A percentile compares a stretch with the other conserved stretches of the same genome.
These are phyloP conservation scores for Camelina neglecta DNA, from an alignment of 345 rosid species.

Conservation along the genomic window DNA sequence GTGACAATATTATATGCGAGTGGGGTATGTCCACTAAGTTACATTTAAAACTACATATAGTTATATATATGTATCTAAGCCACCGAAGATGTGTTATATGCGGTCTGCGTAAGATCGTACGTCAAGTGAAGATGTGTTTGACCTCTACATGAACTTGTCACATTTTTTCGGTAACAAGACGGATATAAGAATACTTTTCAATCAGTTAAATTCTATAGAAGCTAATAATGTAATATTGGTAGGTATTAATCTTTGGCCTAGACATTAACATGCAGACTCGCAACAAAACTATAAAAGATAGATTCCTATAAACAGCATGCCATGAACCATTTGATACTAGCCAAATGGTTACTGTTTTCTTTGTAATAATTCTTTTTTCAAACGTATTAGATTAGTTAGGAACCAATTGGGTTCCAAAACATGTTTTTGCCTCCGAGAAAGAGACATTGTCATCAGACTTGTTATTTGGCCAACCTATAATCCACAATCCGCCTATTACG, in stretches of 20 bases:
- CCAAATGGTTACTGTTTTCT: not conserved
- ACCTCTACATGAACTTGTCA: constrained; percentile 37
- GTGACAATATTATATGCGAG: constrained; percentile 60
- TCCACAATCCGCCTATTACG: not conserved
- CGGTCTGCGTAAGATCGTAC: constrained; percentile 48
- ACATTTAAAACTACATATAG: constrained; percentile 45
- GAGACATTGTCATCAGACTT: constrained; percentile 1
- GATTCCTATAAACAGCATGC: not conserved
- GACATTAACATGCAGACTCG: not conserved
- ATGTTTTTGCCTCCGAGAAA: not conserved
- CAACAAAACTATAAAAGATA: not conserved
- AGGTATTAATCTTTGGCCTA: not conserved
- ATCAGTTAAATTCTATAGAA: not conserved
- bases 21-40: constrained; percentile 64
- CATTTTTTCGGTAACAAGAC: constrained; percentile 1
- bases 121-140: constrained; percentile 41
- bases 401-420: not conserved
- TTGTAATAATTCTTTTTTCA: not conserved
- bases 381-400: not conserved
- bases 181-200: not conserved
- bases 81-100: constrained; percentile 40
- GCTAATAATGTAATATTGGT: not conserved
- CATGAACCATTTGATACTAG: not conserved
- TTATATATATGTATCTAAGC: constrained; percentile 37
- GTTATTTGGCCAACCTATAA: not conserved